phyloP scores from a whole-genome alignment of 768 basidiomycete genomes.

The Pulveroboletus sp. region DNA sequence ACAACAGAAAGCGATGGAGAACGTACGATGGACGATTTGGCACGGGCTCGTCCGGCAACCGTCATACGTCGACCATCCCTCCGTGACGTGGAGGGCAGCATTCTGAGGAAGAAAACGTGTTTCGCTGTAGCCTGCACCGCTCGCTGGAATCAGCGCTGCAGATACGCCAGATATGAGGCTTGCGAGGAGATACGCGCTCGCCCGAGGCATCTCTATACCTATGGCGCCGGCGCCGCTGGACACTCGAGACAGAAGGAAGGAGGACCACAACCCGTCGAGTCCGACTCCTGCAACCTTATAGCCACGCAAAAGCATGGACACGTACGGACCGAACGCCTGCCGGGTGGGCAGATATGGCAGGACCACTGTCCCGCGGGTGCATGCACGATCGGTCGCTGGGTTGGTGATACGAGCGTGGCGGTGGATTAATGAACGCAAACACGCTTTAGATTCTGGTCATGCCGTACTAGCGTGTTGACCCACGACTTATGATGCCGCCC shows the following conservation, averaged over 20 bases:
- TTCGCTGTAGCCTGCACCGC: constrained; percentile 34
- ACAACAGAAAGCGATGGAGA: not conserved
- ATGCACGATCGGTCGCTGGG: not conserved
- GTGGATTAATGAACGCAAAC: too few species aligned
- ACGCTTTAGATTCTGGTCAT: too few species aligned
- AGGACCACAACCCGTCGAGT: constrained; percentile 3
- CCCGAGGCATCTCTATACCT: constrained; percentile 20
- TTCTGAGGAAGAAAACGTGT: constrained; percentile 49
- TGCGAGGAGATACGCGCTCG: constrained; percentile 17
- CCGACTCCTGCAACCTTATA: constrained; percentile 18
- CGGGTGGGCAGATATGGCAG: constrained; percentile 20
- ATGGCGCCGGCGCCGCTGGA: constrained; percentile 13
- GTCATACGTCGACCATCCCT: constrained; percentile 63
- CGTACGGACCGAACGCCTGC: constrained; percentile 15
- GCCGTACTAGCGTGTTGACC: too few species aligned
- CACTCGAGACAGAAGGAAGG: constrained; percentile 3
- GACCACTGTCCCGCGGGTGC: constrained; percentile 11
- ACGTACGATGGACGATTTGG: constrained; percentile 61
- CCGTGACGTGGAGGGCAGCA: constrained; percentile 44
- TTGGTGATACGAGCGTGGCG: constrained; percentile 4
- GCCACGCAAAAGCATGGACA: constrained; percentile 19
- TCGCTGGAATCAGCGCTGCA: constrained; percentile 17
- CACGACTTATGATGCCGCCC: too few species aligned
- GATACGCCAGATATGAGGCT: constrained; percentile 17
- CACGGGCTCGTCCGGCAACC: constrained; percentile 60